phyloP scores from a whole-genome alignment of 2,329 filamentous ascomycete species.

The Fusarium oxysporum region DNA sequence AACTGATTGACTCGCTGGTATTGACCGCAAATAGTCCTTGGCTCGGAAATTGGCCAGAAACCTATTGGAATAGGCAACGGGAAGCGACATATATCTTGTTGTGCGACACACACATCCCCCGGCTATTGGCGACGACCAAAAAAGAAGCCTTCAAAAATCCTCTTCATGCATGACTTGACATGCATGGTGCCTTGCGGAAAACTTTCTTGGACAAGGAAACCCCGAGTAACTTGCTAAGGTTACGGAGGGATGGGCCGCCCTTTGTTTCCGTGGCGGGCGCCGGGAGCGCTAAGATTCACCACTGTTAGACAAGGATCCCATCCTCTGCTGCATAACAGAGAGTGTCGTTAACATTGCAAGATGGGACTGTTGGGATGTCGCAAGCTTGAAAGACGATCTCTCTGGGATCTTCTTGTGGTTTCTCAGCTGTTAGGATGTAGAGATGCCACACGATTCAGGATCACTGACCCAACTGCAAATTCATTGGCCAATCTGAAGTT shows the following conservation, averaged over 20 bases:
- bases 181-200: slow-evolving; percentile 38
- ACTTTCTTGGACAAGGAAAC: slow-evolving; percentile 26
- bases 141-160: slow-evolving; percentile 9
- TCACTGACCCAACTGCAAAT: slow-evolving; percentile 4
- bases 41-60: slow-evolving; percentile 23
- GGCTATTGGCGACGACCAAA: slow-evolving; percentile 17
- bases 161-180: slow-evolving; percentile 39
- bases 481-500: slow-evolving; percentile 32
- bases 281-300: slow-evolving; percentile 34
- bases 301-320: slow-evolving; percentile 33
- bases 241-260: slow-evolving; percentile 25
- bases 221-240: slow-evolving; percentile 21
- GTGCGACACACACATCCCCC: slow-evolving; percentile 33
- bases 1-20: background rate
- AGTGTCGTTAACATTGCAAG: slow-evolving; percentile 15
- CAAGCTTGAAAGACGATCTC: background rate
- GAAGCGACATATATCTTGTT: slow-evolving; percentile 28
- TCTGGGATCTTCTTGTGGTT: slow-evolving; percentile 11
- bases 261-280: slow-evolving; percentile 29
- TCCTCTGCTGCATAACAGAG: slow-evolving; percentile 24
- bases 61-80: slow-evolving; percentile 29
- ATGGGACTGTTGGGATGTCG: background rate
- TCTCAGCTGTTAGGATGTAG: slow-evolving; percentile 6
- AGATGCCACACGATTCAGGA: slow-evolving; percentile 39
- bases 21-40: slow-evolving; percentile 27